These are phyloP conservation scores for Vararia minispora DNA, from an alignment of 768 basidiomycete species.

Conservation along the genomic window DNA sequence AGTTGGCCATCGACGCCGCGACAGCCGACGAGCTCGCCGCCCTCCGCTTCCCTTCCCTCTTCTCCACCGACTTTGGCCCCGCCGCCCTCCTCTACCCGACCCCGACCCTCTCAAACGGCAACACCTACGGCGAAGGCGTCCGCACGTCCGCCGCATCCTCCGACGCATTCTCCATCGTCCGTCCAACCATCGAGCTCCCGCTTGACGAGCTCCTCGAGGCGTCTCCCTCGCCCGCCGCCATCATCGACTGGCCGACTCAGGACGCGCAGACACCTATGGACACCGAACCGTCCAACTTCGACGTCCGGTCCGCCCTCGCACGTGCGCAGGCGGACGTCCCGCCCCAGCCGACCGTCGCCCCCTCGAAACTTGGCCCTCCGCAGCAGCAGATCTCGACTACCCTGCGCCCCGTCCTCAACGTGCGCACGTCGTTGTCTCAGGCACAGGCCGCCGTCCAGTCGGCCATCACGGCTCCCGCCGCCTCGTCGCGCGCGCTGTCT, in stretches of 20 bases:
- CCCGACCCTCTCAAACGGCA: conserved; percentile 52
- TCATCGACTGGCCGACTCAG: too few relatives aligned
- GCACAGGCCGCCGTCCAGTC: conserved; percentile 53
- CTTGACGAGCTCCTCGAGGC: conserved; percentile 72
- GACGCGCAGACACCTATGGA: conserved; percentile 22
- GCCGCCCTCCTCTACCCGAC: conserved; percentile 59
- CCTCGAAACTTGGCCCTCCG: conserved; percentile 45
- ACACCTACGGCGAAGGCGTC: conserved; percentile 74
- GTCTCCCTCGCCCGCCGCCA: too few relatives aligned
- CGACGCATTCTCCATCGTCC: conserved; percentile 48
- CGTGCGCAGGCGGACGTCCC: conserved; percentile 28
- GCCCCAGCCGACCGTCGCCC: conserved; percentile 46
- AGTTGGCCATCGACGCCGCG: conserved; percentile 13
- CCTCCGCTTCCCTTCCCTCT: conserved; percentile 65
- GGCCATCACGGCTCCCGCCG: conserved; percentile 29
- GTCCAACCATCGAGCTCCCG: conserved; percentile 78
- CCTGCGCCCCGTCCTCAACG: conserved; percentile 7
- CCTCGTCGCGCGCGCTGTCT: conserved; percentile 13
- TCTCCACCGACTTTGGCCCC: conserved; percentile 68
- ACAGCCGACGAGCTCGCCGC: conserved; percentile 21
- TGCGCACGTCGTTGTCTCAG: conserved; percentile 8
- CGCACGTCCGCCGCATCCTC: conserved; percentile 30
- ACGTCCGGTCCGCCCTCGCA: conserved; percentile 27
- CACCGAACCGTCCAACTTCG: conserved; percentile 14
- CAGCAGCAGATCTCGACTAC: conserved; percentile 3